phyloP scores from a whole-genome alignment of 2,329 filamentous ascomycete species.

The Zymoseptoria brevis region DNA sequence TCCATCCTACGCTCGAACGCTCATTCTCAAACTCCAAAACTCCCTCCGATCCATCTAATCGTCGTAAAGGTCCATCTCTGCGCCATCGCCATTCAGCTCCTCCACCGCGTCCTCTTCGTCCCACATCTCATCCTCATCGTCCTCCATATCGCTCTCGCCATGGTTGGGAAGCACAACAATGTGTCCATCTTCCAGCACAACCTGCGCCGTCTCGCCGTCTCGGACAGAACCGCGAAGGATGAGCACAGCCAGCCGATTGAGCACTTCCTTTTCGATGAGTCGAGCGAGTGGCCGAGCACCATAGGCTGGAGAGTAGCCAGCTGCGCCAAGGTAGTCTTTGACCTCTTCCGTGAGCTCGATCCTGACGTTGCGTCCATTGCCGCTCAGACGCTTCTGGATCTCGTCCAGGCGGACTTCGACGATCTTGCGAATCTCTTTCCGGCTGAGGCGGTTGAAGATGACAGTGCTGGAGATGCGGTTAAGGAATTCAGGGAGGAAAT shows the following conservation, averaged over 20 bases:
- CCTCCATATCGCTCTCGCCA: constrained; percentile 51
- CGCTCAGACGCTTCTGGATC: constrained; percentile 81
- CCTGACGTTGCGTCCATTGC: constrained; percentile 76
- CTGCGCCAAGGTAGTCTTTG: constrained; percentile 83
- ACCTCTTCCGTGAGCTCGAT: constrained; percentile 79
- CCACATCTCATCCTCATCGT: constrained; percentile 58
- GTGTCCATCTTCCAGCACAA: constrained; percentile 71
- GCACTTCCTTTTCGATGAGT: constrained; percentile 93
- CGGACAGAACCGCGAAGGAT: constrained; percentile 77
- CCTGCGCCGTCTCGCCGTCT: constrained; percentile 75
- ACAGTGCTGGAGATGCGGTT: constrained; percentile 95
- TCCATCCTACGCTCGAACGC: background rate
- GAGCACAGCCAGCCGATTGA: constrained; percentile 85
- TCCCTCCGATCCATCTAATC: constrained; percentile 10
- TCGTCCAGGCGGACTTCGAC: constrained; percentile 82
- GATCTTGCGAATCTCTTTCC: constrained; percentile 84
- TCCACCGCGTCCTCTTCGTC: constrained; percentile 68
- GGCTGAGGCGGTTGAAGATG: constrained; percentile 96
- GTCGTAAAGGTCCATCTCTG: constrained; percentile 58
- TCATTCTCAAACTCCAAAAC: background rate
- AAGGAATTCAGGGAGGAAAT: constrained; percentile 96
- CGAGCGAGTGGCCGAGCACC: constrained; percentile 81
- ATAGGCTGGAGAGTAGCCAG: constrained; percentile 92
- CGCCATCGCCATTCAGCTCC: constrained; percentile 51
- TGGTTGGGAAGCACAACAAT: constrained; percentile 82